These are phyloP conservation scores for Psilocybe mexicana DNA, from an alignment of 1,284 basidiomycete species.

Conservation along the genomic window DNA sequence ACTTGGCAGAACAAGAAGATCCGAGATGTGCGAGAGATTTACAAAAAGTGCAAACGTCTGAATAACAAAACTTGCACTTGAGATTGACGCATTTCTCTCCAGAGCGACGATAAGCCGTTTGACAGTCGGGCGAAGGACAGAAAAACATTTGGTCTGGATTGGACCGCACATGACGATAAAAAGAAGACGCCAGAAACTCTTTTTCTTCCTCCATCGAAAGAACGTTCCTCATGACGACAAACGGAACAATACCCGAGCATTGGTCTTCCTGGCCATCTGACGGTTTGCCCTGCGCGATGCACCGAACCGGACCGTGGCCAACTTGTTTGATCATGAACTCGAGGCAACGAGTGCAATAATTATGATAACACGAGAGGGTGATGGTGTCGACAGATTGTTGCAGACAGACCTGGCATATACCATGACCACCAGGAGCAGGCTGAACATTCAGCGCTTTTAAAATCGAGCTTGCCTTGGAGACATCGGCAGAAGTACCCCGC, in stretches of 20 bases:
- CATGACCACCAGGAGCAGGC: not conserved
- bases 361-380: conserved; percentile 46
- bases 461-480: conserved; percentile 14
- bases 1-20: conserved; percentile 23
- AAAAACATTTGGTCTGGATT: conserved; percentile 43
- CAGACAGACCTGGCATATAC: conserved; percentile 44
- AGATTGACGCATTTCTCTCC: conserved; percentile 30
- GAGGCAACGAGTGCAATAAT: conserved; percentile 52
- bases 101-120: conserved; percentile 35
- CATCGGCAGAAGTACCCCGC: conserved; percentile 20
- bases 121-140: conserved; percentile 45
- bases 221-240: conserved; percentile 38
- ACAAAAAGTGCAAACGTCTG: conserved; percentile 37
- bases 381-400: conserved; percentile 37
- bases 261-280: conserved; percentile 15
- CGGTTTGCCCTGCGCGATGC: conserved; percentile 32
- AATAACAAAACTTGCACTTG: conserved; percentile 32
- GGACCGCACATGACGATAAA: conserved; percentile 41
- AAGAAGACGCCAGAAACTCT: conserved; percentile 38
- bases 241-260: conserved; percentile 38
- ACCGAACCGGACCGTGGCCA: conserved; percentile 31
- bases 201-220: conserved; percentile 40
- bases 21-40: conserved; percentile 35
- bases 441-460: conserved; percentile 14
- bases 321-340: conserved; percentile 35